phyloP scores from a whole-genome alignment of 192 early-diverging fungal genomes.

The Allomyces macrogynus region DNA sequence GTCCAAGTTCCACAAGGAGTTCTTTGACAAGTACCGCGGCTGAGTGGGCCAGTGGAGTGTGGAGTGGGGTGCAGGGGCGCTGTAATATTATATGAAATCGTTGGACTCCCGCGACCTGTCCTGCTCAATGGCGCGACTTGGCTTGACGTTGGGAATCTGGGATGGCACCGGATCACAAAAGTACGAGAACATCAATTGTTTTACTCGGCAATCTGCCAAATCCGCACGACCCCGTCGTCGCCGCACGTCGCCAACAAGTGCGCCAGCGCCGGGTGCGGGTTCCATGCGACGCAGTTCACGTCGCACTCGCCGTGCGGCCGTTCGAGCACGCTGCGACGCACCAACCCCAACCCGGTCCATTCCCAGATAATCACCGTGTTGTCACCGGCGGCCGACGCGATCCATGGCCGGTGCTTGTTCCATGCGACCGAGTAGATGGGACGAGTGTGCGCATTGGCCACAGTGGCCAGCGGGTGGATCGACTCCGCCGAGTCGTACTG shows the following conservation, averaged over 20 bases:
- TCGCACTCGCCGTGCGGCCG: conserved; percentile 69
- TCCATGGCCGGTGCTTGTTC: conserved; percentile 44
- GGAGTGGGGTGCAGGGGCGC: too few relatives aligned
- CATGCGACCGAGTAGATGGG: conserved; percentile 87
- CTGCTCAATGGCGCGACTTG: too few relatives aligned
- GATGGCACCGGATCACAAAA: too few relatives aligned
- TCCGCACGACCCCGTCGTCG: conserved; percentile 67
- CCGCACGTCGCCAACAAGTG: conserved; percentile 70
- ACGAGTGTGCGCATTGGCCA: conserved; percentile 53
- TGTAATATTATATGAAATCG: too few relatives aligned
- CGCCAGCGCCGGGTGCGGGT: conserved; percentile 34
- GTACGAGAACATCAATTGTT: too few relatives aligned
- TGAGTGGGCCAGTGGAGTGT: too few relatives aligned
- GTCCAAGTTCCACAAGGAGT: conserved; percentile 55
- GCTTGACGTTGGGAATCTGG: too few relatives aligned
- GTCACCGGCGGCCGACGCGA: conserved; percentile 73
- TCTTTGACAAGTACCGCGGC: conserved; percentile 48
- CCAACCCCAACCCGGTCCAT: conserved; percentile 1
- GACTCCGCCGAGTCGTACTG: neutral
- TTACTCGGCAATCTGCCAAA: conserved; percentile 32
- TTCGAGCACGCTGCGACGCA: conserved; percentile 16
- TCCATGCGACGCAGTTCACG: conserved; percentile 80
- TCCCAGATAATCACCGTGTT: conserved; percentile 42
- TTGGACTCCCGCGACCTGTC: too few relatives aligned
- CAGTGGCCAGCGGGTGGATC: conserved; percentile 24